Conservation (phyloP, 2,329 filamentous ascomycete species). For the Trichoderma sp. region DNA sequence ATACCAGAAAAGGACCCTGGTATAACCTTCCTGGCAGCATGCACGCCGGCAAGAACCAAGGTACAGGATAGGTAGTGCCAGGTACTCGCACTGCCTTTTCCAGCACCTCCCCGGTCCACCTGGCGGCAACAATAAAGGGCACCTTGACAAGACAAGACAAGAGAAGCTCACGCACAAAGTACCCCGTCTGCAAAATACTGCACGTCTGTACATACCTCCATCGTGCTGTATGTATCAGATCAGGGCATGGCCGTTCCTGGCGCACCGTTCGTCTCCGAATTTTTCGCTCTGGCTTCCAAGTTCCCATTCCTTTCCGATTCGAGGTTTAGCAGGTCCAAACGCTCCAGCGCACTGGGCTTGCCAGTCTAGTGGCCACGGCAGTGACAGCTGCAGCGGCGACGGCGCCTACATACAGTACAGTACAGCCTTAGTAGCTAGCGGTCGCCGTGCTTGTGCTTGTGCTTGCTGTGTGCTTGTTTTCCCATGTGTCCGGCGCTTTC, state of each 20-base stretch:
- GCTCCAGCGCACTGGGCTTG: not conserved
- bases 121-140: not conserved
- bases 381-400: conserved; percentile 6
- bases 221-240: not conserved
- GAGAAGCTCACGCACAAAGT: not conserved
- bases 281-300: not conserved
- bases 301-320: not conserved
- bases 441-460: not conserved
- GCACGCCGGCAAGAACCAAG: not conserved
- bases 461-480: not conserved
- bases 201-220: not conserved
- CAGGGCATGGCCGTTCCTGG: conserved; percentile 15
- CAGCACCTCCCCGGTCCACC: not conserved
- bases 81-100: not conserved
- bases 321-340: conserved; percentile 13
- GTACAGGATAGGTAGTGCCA: conserved; percentile 1
- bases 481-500: conserved; percentile 24
- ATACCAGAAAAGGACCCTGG: not conserved
- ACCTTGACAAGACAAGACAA: not conserved
- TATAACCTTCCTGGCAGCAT: conserved; percentile 2
- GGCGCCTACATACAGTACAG: not conserved
- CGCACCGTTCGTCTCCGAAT: not conserved
- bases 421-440: not conserved
- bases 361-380: conserved; percentile 4
- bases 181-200: not conserved